Evolutionary conservation across 2,329 filamentous ascomycete species (phyloP).

Genomic region (Coniochaeta ligniaria): DNA sequence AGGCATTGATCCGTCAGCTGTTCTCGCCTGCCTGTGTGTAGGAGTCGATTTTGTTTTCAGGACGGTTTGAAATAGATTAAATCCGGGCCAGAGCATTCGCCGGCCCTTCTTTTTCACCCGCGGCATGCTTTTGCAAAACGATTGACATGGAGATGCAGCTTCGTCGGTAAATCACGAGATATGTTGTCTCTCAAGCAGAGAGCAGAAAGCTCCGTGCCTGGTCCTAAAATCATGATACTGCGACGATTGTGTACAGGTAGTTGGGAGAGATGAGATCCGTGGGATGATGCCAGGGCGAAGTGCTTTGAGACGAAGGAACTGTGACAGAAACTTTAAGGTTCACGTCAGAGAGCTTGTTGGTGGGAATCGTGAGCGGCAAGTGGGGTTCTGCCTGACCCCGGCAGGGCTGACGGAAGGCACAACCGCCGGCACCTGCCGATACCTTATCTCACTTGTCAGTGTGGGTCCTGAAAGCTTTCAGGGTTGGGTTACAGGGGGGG

Average conservation of each 20-base stretch:
- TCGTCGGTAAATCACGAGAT: no score
- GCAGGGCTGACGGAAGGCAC: neutral
- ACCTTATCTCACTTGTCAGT: neutral
- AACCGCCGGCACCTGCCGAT: neutral
- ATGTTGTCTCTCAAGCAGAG: neutral
- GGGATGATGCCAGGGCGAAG: neutral
- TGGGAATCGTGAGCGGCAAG: neutral
- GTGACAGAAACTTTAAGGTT: neutral
- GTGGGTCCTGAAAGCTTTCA: neutral
- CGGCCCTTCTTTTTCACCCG: neutral
- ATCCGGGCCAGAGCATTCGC: neutral
- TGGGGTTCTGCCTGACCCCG: neutral
- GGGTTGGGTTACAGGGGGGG: no score
- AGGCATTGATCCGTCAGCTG: neutral
- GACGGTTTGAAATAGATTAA: neutral
- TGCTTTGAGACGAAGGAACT: neutral
- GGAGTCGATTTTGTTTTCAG: neutral
- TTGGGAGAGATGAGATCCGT: neutral
- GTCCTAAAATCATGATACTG: neutral
- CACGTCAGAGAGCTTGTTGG: neutral
- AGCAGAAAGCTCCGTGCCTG: neutral
- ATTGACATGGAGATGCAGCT: no score
- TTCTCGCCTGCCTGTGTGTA: neutral
- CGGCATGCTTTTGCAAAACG: neutral
- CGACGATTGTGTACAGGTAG: no score